Conservation (phyloP, 208 protist genomes). For the Trypanosoma conorhini region DNA sequence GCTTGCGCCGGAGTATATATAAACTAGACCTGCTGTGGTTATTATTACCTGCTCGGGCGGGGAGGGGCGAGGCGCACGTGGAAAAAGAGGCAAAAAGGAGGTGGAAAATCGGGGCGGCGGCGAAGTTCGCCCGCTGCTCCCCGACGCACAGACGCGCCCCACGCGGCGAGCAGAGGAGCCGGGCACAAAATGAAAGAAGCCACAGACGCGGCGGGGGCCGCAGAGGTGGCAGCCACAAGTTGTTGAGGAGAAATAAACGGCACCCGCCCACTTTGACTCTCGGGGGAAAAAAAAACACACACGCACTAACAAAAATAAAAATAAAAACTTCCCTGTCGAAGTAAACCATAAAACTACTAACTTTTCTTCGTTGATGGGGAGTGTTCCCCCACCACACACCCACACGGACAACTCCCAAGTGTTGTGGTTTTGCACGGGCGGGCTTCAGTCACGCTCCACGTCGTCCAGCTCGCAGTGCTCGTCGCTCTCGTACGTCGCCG, state of each 20-base stretch:
- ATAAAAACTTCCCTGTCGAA: too few species aligned
- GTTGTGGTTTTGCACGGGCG: not conserved
- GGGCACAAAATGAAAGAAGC: too few species aligned
- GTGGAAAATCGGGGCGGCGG: not conserved
- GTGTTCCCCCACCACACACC: not conserved
- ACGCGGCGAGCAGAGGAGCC: too few species aligned
- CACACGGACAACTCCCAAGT: not conserved
- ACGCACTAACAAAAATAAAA: not conserved
- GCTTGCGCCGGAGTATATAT: not conserved
- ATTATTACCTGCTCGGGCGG: not conserved
- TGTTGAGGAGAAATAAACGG: not conserved
- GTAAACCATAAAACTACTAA: too few species aligned
- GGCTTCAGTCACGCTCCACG: conserved; percentile 1
- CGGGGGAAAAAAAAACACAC: not conserved
- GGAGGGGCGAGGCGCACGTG: not conserved
- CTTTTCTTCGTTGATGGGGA: too few species aligned
- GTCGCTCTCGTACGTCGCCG: conserved; percentile 15
- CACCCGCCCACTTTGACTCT: not conserved
- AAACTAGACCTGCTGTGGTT: not conserved
- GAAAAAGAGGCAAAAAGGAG: not conserved
- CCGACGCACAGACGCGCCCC: too few species aligned
- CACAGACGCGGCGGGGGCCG: too few species aligned
- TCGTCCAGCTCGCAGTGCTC: conserved; percentile 26
- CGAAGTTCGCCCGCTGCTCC: too few species aligned
- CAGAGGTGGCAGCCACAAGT: not conserved